These are phyloP conservation scores for Kockovaella imperatae DNA, from an alignment of 768 basidiomycete genomes.

Conservation along the genomic window DNA sequence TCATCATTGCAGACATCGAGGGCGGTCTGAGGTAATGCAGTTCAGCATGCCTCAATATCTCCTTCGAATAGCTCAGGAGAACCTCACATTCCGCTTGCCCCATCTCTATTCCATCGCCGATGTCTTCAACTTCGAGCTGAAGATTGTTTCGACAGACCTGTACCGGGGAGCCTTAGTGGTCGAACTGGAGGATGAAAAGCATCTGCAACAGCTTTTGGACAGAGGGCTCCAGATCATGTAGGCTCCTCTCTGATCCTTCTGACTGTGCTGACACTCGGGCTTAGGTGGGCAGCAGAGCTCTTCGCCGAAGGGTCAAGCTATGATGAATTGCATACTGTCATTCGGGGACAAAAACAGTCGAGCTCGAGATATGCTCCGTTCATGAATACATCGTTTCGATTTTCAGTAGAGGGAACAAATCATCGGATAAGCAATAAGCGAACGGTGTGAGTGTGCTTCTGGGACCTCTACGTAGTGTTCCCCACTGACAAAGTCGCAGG, in stretches of 20 bases:
- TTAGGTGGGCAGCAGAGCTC: constrained; percentile 50
- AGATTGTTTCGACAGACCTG: constrained; percentile 51
- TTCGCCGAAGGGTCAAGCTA: constrained; percentile 64
- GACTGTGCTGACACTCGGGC: constrained; percentile 1
- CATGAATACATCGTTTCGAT: constrained; percentile 62
- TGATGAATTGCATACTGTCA: constrained; percentile 58
- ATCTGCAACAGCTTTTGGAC: constrained; percentile 63
- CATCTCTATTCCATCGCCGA: constrained; percentile 72
- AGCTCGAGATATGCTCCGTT: constrained; percentile 55
- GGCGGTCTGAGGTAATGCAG: no score
- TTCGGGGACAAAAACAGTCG: constrained; percentile 54
- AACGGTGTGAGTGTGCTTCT: constrained; percentile 13
- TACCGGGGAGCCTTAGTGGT: constrained; percentile 25
- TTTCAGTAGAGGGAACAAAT: constrained; percentile 55
- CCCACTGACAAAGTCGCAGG: constrained; percentile 2
- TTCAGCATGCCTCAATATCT: constrained; percentile 52
- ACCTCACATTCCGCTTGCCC: constrained; percentile 74
- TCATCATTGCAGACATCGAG: no score
- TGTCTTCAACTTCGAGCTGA: constrained; percentile 59
- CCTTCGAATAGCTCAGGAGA: constrained; percentile 70
- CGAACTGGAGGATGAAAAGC: constrained; percentile 58
- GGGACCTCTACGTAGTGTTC: not conserved
- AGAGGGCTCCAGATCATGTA: constrained; percentile 81
- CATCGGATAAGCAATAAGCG: constrained; percentile 13
- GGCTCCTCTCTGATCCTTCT: constrained; percentile 22